Percentiles rank a stretch among this genome's conserved stretches.
These are phyloP conservation scores for Neofusicoccum kwambonambiense DNA, from an alignment of 2,329 filamentous ascomycete genomes.

Conservation along the genomic window DNA sequence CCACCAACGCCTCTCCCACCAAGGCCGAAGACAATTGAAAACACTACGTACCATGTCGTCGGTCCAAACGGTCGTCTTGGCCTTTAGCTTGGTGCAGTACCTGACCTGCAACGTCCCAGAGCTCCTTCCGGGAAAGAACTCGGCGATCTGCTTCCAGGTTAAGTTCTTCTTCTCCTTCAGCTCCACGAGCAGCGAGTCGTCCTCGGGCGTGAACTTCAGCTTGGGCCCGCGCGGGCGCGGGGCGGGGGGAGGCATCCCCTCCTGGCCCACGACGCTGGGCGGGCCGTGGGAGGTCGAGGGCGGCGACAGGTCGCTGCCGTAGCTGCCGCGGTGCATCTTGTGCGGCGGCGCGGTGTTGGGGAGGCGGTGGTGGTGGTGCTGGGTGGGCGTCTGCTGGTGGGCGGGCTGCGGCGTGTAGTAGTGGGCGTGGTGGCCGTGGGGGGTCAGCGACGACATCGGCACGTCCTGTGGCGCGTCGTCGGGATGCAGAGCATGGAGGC, in stretches of 20 bases:
- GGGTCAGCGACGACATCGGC: slow-evolving; percentile 37
- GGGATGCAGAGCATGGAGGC: slow-evolving; percentile 41
- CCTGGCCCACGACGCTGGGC: slow-evolving; percentile 82
- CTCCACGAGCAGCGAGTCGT: slow-evolving; percentile 83
- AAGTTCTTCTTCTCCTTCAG: slow-evolving; percentile 92
- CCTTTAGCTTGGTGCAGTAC: slow-evolving; percentile 93
- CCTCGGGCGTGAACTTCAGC: slow-evolving; percentile 89
- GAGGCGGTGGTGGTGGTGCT: slow-evolving; percentile 77
- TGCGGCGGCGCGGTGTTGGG: slow-evolving; percentile 70
- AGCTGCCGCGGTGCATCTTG: slow-evolving; percentile 63
- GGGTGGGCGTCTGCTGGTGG: slow-evolving; percentile 19
- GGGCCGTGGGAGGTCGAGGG: slow-evolving; percentile 55
- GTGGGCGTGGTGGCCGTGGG: slow-evolving; percentile 29
- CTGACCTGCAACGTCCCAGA: slow-evolving; percentile 90
- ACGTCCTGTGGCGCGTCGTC: slow-evolving; percentile 38
- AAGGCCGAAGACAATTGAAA: not conserved
- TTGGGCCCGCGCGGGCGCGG: slow-evolving; percentile 81
- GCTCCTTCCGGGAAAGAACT: slow-evolving; percentile 89
- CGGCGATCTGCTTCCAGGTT: slow-evolving; percentile 96
- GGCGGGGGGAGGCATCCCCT: slow-evolving; percentile 82
- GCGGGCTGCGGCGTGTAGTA: slow-evolving; percentile 26
- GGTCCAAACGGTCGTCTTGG: slow-evolving; percentile 90
- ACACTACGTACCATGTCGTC: slow-evolving; percentile 75
- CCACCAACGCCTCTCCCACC: not conserved
- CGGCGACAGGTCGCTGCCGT: slow-evolving; percentile 42